Base-by-base conservation (phyloP, 306 rosid species). In the Senna siamea region DNA sequence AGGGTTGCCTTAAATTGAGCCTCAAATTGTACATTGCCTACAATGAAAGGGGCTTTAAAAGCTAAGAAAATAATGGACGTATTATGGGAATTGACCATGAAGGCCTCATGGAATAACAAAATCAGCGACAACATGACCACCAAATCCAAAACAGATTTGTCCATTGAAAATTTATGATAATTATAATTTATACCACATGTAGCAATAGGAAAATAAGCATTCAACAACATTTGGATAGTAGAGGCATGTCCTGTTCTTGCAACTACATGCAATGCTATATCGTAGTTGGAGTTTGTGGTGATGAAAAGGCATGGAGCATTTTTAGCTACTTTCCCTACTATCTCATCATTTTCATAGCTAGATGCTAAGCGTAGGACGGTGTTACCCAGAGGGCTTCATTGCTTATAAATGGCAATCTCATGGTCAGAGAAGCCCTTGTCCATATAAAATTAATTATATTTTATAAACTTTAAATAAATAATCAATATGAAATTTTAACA, bases 91-190 rank as follows among this genome's bases (percentile, higher is more conserved):
- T 22, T 18, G 4, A 8, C 0, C 17, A 35, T 17, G 18, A 67
- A 68, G 62, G 69, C 80, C 62, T 51, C 72, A 7, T 74, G 78
- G 9, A 63, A 6, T 7, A 34, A 35, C 15, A 34, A 8, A 1
- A 9, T 0, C 8, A 35, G 7, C 46, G 7, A n/a, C 14, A 37
- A 5, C 15, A 60, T 17, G 15, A 15, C 22, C 23, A 59, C 30
- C 65, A 13, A 13, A 9, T 56, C 62, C 9, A 26, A 26, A 23
- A 13, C 13, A 10, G 37, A 26, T 5, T 26, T 43, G 4, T 43
- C 3, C 14, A 43, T 43, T 1, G 0, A 15, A 10, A 43, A 0
- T 1, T 43, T 4, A 1, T 11, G 0, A 9, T 3, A 43, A 9
- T 10, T 15, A 56, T 7, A 30, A 11, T 56, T 26, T 56, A 10